These are phyloP conservation scores for Leishmania tarentolae DNA, from an alignment of 208 protist species.

Conservation along the genomic window DNA sequence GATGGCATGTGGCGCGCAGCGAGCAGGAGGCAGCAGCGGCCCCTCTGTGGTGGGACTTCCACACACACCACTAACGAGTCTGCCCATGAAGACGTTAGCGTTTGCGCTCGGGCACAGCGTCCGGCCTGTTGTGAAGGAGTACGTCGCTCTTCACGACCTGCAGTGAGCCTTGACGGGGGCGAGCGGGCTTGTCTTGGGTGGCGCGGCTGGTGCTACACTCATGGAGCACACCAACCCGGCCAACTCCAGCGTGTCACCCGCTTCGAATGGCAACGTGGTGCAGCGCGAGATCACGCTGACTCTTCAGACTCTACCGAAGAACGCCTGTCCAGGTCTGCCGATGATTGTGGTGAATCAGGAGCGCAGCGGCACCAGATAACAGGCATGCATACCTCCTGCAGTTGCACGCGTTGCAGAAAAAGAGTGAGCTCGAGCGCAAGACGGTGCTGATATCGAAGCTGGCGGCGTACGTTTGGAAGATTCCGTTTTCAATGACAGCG, in stretches of 20 bases:
- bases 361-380: slow-evolving; percentile 2
- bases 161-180: background rate
- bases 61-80: background rate
- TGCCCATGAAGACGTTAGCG: background rate
- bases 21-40: background rate
- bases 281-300: slow-evolving; percentile 21
- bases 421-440: slow-evolving; percentile 5
- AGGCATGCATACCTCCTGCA: slow-evolving; percentile 33
- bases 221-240: background rate
- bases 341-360: slow-evolving; percentile 19
- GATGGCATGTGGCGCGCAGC: slow-evolving; percentile 18
- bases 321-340: slow-evolving; percentile 8
- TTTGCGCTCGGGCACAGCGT: slow-evolving; percentile 15
- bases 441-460: slow-evolving; percentile 9
- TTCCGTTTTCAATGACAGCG: background rate
- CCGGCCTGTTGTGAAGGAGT: slow-evolving; percentile 21
- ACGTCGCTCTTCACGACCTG: slow-evolving; percentile 15
- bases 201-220: background rate
- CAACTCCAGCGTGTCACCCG: background rate
- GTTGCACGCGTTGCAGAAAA: slow-evolving; percentile 18
- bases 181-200: background rate
- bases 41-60: slow-evolving; percentile 12
- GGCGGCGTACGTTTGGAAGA: slow-evolving; percentile 8
- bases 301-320: slow-evolving; percentile 27
- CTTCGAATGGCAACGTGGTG: background rate